Evolutionary conservation across 2,329 filamentous ascomycete species (phyloP).

Genomic region (Aotearoamyces nothofagi): DNA sequence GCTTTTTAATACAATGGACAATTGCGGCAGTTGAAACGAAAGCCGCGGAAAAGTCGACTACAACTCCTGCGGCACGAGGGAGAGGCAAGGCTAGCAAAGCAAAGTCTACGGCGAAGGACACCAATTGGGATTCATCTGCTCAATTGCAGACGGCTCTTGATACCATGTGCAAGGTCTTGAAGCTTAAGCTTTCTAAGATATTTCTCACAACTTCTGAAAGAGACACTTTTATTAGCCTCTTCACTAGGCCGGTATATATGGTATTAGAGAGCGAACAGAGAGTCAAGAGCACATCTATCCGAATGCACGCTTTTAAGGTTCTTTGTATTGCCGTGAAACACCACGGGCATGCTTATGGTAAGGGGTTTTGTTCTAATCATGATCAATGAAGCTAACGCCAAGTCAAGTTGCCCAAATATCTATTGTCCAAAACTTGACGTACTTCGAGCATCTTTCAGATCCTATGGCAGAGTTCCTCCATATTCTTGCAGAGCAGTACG

Average conservation of each 20-base stretch:
- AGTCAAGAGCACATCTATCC: slow-evolving; percentile 74
- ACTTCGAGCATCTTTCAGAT: slow-evolving; percentile 97
- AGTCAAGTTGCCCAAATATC: slow-evolving; percentile 79
- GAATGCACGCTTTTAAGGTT: slow-evolving; percentile 96
- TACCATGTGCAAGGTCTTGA: slow-evolving; percentile 90
- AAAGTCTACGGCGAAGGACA: slow-evolving; percentile 64
- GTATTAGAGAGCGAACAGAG: slow-evolving; percentile 88
- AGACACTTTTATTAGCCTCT: slow-evolving; percentile 83
- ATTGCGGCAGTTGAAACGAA: slow-evolving; percentile 90
- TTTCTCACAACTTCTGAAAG: slow-evolving; percentile 94
- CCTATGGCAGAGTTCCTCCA: slow-evolving; percentile 98
- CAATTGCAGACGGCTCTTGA: slow-evolving; percentile 84
- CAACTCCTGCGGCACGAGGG: slow-evolving; percentile 53
- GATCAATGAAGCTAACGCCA: slow-evolving; percentile 13
- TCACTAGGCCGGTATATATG: slow-evolving; percentile 87
- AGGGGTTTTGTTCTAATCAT: slow-evolving; percentile 11
- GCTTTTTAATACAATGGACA: slow-evolving; percentile 88
- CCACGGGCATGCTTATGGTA: slow-evolving; percentile 91
- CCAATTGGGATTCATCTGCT: slow-evolving; percentile 72
- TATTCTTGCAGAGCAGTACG: slow-evolving; percentile 92
- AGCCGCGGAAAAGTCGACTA: slow-evolving; percentile 73
- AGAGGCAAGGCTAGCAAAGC: slow-evolving; percentile 60
- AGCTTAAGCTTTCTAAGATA: slow-evolving; percentile 79
- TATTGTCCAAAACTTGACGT: slow-evolving; percentile 93
- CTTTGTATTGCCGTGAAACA: slow-evolving; percentile 94